Evolutionary conservation across 1,139 yeast species (phyloP).

Genomic region (Pneumocystis wakefieldiae): DNA sequence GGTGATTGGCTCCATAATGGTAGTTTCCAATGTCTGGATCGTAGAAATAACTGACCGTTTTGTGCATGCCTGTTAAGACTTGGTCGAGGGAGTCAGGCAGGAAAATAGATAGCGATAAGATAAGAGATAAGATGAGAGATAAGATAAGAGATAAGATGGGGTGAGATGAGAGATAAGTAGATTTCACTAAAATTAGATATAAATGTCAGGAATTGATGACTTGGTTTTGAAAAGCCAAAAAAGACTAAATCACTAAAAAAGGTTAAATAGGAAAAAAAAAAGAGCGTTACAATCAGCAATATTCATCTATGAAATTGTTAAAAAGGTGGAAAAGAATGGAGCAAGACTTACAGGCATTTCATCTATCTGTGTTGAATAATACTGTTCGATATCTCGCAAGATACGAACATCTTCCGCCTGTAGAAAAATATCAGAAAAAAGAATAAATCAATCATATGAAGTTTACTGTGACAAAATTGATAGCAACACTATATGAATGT

Average conservation of each 20-base stretch:
- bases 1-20: conserved; percentile 94
- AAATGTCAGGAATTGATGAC: too few species aligned
- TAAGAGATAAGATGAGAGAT: not conserved
- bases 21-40: conserved; percentile 80
- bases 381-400: conserved; percentile 94
- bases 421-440: not conserved
- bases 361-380: conserved; percentile 94
- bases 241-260: not conserved
- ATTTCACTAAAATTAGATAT: too few species aligned
- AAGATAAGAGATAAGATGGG: too few species aligned
- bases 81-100: too few species aligned
- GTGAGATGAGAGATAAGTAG: too few species aligned
- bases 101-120: too few species aligned
- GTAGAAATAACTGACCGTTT: not conserved
- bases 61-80: not conserved
- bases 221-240: not conserved
- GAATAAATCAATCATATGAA: not conserved
- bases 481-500: conserved; percentile 54
- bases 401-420: conserved; percentile 62
- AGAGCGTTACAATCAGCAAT: conserved; percentile 23
- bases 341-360: conserved; percentile 88
- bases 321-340: not conserved
- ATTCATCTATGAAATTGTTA: conserved; percentile 28
- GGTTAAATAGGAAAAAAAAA: not conserved
- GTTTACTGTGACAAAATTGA: conserved; percentile 75